Evolutionary conservation across 2,329 filamentous ascomycete genomes (phyloP), one percentile per base, ranked within the genome.

Genomic region (Apiospora phragmitis): DNA sequence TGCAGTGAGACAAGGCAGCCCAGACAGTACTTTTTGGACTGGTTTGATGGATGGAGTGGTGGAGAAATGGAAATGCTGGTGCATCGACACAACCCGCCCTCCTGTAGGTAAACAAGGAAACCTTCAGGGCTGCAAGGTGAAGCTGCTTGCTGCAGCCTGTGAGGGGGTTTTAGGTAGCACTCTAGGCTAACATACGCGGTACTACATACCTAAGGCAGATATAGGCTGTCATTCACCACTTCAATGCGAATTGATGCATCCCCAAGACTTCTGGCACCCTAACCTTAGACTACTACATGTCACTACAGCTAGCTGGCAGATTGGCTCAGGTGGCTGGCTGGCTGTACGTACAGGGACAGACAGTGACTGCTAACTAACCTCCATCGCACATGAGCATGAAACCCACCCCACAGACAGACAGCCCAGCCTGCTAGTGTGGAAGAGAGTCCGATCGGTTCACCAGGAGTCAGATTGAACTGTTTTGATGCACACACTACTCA

Each of bases 331-430:
- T 59, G 51, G 51, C 51, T 59, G 49, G 43, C 43, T 47, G 45
- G 49, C 49, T 49, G 47, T 1, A 24, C 8, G n/a, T 49, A 49
- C 45, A 32, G 29, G 32, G 51, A 59, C 29, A n/a, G 18, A n/a
- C 18, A 45, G 2, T 4, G 24, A 55, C 26, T 55, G 12, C 49
- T 55, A 49, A 24, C n/a, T 8, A 29, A 29, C 49, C 49, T 29
- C 49, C 26, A 32, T 55, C 26, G 26, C 16, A 18, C 26, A 55
- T 14, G n/a, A 55, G 51, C 51, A 32, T 59, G 51, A 59, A 59
- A 59, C 51, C 51, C 16, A 59, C 51, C 51, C 51, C 51, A 59
- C 51, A n/a, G n/a, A n/a, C n/a, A n/a, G n/a, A n/a, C n/a, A 59
- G 29, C 51, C 51, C 51, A 59, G 21, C 51, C 16, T 35, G 18